phyloP scores from a whole-genome alignment of 2,329 filamentous ascomycete species.

The Elsinoe fawcettii region DNA sequence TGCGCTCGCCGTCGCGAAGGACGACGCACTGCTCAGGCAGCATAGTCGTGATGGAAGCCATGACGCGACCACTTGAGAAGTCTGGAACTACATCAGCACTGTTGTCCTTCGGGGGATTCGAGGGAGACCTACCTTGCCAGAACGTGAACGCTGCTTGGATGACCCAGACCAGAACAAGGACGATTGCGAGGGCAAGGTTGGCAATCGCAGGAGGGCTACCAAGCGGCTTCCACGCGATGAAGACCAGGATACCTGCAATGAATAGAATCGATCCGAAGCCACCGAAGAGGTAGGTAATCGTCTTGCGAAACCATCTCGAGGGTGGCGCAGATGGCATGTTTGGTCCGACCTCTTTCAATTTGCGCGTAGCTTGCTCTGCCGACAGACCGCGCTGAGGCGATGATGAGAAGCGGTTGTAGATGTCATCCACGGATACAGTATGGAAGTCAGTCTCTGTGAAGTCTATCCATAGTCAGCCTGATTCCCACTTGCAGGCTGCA shows the following conservation, averaged over 20 bases:
- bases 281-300: constrained; percentile 65
- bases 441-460: constrained; percentile 58
- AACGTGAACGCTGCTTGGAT: constrained; percentile 51
- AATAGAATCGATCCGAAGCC: constrained; percentile 68
- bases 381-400: constrained; percentile 54
- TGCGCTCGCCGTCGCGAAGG: constrained; percentile 50
- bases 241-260: constrained; percentile 61
- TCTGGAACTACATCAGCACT: constrained; percentile 50
- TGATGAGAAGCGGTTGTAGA: constrained; percentile 52
- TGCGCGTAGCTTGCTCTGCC: constrained; percentile 47
- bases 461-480: constrained; percentile 20
- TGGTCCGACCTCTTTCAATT: constrained; percentile 53
- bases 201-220: constrained; percentile 63
- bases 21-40: constrained; percentile 65
- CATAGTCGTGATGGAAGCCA: constrained; percentile 74
- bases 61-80: constrained; percentile 68
- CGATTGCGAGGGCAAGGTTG: constrained; percentile 66
- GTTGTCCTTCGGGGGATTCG: too few relatives aligned
- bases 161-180: constrained; percentile 62
- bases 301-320: constrained; percentile 50
- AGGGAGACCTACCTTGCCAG: constrained; percentile 31
- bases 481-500: not conserved
- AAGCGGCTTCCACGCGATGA: constrained; percentile 68
- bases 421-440: constrained; percentile 48
- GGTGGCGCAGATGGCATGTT: constrained; percentile 61